Evolutionary conservation across 768 basidiomycete species (phyloP).

Genomic region (Flagelloscypha sp.): DNA sequence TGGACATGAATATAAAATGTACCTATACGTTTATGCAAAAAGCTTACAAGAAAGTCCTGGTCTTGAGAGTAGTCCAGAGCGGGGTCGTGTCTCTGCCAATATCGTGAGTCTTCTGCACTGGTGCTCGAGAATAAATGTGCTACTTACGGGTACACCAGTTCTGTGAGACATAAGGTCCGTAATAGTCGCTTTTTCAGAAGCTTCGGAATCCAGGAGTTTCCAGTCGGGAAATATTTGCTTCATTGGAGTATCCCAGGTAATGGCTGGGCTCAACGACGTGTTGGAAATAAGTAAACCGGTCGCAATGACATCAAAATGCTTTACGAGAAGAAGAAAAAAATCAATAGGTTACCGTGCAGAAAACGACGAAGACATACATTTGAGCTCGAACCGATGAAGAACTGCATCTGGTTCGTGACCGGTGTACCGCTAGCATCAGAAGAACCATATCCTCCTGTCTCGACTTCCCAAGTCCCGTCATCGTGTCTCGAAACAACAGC

Average conservation of each 20-base stretch:
- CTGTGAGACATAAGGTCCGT: constrained; percentile 11
- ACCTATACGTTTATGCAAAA: too few species aligned
- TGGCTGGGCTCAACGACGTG: constrained; percentile 12
- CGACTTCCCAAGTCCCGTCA: constrained; percentile 20
- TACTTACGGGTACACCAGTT: constrained; percentile 17
- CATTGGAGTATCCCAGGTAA: constrained; percentile 19
- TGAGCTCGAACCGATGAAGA: constrained; percentile 23
- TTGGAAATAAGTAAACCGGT: constrained; percentile 21
- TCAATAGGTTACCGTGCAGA: not conserved
- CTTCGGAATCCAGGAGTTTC: constrained; percentile 17
- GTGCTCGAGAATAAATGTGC: too few species aligned
- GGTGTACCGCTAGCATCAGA: constrained; percentile 16
- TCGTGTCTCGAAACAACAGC: constrained; percentile 20
- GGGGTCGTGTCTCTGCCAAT: too few species aligned
- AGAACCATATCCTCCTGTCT: constrained; percentile 23
- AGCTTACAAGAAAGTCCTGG: too few species aligned
- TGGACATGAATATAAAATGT: too few species aligned
- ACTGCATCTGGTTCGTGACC: constrained; percentile 19
- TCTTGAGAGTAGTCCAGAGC: too few species aligned
- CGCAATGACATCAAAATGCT: constrained; percentile 20
- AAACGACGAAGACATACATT: constrained; percentile 16
- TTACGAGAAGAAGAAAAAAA: not conserved
- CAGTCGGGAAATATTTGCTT: constrained; percentile 17
- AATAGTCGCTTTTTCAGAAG: constrained; percentile 15
- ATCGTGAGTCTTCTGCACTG: too few species aligned